A percentile compares a stretch with the other conserved stretches of the same genome.
These are phyloP conservation scores for Trametes sanguinea DNA, from an alignment of 768 basidiomycete genomes.

Conservation along the genomic window DNA sequence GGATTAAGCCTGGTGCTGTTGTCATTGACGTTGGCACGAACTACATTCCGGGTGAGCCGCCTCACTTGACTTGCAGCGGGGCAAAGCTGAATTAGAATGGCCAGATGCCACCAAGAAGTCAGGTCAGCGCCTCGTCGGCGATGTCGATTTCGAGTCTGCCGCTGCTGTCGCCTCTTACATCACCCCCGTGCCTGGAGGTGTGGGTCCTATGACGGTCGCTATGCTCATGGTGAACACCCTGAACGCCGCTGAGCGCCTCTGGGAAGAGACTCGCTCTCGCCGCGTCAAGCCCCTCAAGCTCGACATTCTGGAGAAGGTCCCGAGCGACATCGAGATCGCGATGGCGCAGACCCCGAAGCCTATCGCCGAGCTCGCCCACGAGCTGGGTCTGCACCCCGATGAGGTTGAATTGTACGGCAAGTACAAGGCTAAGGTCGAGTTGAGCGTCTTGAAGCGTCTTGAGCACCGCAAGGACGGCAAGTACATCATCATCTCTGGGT, in stretches of 20 bases:
- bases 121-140: conserved; percentile 93
- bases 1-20: conserved; percentile 93
- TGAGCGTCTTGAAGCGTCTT: conserved; percentile 83
- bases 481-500: conserved; percentile 95
- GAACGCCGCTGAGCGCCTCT: conserved; percentile 78
- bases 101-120: conserved; percentile 89
- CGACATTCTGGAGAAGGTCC: conserved; percentile 81
- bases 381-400: conserved; percentile 82
- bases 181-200: conserved; percentile 98
- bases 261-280: conserved; percentile 64
- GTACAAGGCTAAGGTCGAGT: conserved; percentile 97
- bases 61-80: background rate
- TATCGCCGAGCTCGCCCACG: conserved; percentile 76
- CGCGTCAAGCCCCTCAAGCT: conserved; percentile 81
- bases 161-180: conserved; percentile 80
- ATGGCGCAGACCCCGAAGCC: conserved; percentile 94
- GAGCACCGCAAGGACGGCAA: conserved; percentile 88
- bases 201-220: conserved; percentile 99
- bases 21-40: conserved; percentile 99
- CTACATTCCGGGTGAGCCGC: conserved; percentile 77
- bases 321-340: conserved; percentile 95
- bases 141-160: conserved; percentile 87
- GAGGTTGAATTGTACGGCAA: conserved; percentile 94
- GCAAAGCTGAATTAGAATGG: background rate
- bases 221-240: conserved; percentile 96